Percentiles rank a stretch among this genome's conserved stretches.
Conservation (phyloP, 306 rosid species). For the Medicago truncatula region MtrunA17r5.0-ANR NC_053049.1:11132501-11133000, state of each 20-base stretch:
- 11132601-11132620: not conserved
- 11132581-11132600: not conserved
- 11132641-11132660: not conserved
- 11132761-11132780: conserved; percentile 1
- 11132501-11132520: too few relatives aligned
- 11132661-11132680: not conserved
- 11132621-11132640: not conserved
- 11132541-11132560: too few relatives aligned
- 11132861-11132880: conserved; percentile 4
- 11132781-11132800: conserved; percentile 18
- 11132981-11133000: conserved; percentile 46
- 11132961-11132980: conserved; percentile 67
- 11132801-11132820: not conserved
- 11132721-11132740: not conserved
- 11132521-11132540: too few relatives aligned
- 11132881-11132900: conserved; percentile 53
- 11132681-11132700: conserved; percentile 18
- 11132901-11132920: conserved; percentile 68
- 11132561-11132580: too few relatives aligned
- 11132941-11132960: conserved; percentile 82
- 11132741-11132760: conserved; percentile 12
- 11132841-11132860: not conserved
- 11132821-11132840: not conserved
- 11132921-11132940: conserved; percentile 67
- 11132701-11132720: conserved; percentile 30